phyloP scores from a whole-genome alignment of 2,329 filamentous ascomycete species.

The Ophiobolus disseminans region DNA sequence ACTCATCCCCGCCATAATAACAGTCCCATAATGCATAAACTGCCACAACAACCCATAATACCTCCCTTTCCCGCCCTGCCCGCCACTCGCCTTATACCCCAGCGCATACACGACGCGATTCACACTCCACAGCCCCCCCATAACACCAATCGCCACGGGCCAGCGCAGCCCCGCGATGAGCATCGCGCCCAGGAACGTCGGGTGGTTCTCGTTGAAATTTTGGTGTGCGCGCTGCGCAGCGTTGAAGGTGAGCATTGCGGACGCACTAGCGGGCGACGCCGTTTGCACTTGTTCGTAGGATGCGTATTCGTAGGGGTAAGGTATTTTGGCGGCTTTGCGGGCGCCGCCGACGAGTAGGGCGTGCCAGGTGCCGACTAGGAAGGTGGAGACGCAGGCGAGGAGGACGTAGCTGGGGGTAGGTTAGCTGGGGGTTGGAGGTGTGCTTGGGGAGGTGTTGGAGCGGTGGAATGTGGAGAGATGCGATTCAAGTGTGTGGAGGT shows the following conservation, averaged over 20 bases:
- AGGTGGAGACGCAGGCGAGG: slow-evolving; percentile 60
- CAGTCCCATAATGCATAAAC: slow-evolving; percentile 40
- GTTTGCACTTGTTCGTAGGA: slow-evolving; percentile 60
- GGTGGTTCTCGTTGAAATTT: slow-evolving; percentile 67
- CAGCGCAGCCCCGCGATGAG: slow-evolving; percentile 63
- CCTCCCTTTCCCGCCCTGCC: slow-evolving; percentile 54
- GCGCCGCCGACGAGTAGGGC: slow-evolving; percentile 53
- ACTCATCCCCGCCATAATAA: slow-evolving; percentile 35
- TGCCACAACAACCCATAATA: slow-evolving; percentile 46
- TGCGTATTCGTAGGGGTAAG: slow-evolving; percentile 67
- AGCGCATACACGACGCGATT: slow-evolving; percentile 58
- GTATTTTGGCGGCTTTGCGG: slow-evolving; percentile 61
- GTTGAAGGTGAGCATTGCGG: slow-evolving; percentile 57
- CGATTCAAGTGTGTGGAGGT: slow-evolving; percentile 3
- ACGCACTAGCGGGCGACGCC: slow-evolving; percentile 48
- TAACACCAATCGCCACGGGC: slow-evolving; percentile 55
- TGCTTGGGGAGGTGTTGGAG: not conserved
- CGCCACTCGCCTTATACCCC: slow-evolving; percentile 52
- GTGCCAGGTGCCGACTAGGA: slow-evolving; percentile 62
- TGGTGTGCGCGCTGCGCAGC: slow-evolving; percentile 54
- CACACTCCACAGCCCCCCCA: slow-evolving; percentile 60
- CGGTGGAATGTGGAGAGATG: not conserved
- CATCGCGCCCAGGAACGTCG: slow-evolving; percentile 58
- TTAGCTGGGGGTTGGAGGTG: slow-evolving; percentile 10
- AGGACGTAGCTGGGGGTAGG: slow-evolving; percentile 59